Percentiles rank a stretch among this genome's conserved stretches.
Conservation (phyloP, 495 filamentous ascomycete genomes). For the Venustampulla echinocandica region DNA sequence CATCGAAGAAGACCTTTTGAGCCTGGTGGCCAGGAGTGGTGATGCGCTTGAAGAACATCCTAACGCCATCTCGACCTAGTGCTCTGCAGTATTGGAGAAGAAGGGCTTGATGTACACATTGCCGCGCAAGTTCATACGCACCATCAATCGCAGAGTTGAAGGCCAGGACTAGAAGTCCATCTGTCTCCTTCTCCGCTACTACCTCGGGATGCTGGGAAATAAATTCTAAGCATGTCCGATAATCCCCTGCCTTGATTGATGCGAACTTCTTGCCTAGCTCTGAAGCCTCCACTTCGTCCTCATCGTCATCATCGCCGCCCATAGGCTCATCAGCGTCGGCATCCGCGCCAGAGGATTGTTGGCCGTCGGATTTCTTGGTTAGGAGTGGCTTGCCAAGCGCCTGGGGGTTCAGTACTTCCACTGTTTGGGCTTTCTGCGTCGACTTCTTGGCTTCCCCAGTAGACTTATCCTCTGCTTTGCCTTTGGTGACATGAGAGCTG, state of each 20-base stretch:
- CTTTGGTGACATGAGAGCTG: slow-evolving; percentile 65
- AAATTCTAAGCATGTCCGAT: slow-evolving; percentile 62
- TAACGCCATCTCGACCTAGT: slow-evolving; percentile 78
- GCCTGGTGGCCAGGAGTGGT: slow-evolving; percentile 89
- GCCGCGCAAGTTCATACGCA: slow-evolving; percentile 65
- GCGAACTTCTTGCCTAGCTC: slow-evolving; percentile 70
- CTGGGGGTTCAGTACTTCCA: slow-evolving; percentile 78
- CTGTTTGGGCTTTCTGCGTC: slow-evolving; percentile 37
- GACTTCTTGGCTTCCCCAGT: slow-evolving; percentile 31
- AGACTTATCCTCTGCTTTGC: slow-evolving; percentile 27
- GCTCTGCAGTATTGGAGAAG: slow-evolving; percentile 90
- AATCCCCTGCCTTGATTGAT: slow-evolving; percentile 67
- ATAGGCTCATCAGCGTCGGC: slow-evolving; percentile 46
- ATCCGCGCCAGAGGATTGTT: slow-evolving; percentile 46
- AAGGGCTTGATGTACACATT: slow-evolving; percentile 90
- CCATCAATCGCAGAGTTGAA: slow-evolving; percentile 77
- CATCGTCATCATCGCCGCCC: slow-evolving; percentile 41
- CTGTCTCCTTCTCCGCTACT: slow-evolving; percentile 78
- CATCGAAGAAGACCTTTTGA: slow-evolving; percentile 82
- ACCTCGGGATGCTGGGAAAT: slow-evolving; percentile 67
- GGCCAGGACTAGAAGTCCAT: slow-evolving; percentile 81
- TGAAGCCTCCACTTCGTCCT: slow-evolving; percentile 65
- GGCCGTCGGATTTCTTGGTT: not conserved
- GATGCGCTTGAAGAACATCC: slow-evolving; percentile 92
- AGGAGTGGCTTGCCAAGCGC: slow-evolving; percentile 9